A percentile compares a stretch with the other conserved stretches of the same genome.
These are phyloP conservation scores for Macrolepiota fuliginosa DNA, from an alignment of 768 basidiomycete species.

Conservation along the genomic window DNA sequence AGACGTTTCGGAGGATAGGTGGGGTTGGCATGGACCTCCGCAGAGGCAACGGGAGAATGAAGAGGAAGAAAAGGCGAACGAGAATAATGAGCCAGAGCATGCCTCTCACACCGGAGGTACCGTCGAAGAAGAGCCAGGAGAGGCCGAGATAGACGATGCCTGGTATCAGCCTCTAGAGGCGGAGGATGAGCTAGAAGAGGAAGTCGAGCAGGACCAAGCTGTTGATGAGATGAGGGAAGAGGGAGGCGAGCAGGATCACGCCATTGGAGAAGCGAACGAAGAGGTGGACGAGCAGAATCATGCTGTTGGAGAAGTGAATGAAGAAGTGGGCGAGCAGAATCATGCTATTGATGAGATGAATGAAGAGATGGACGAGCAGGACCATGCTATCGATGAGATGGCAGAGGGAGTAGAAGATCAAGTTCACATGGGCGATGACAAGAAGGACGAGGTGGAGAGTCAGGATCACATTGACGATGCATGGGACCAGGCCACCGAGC, in stretches of 20 bases:
- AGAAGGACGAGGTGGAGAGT: too few relatives aligned
- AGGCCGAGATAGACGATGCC: background rate
- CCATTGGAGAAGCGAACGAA: too few relatives aligned
- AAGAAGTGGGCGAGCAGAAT: background rate
- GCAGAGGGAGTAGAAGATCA: too few relatives aligned
- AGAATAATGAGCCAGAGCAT: background rate
- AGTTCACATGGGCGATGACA: too few relatives aligned
- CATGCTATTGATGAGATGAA: background rate
- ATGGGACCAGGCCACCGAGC: background rate
- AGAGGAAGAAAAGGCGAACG: background rate
- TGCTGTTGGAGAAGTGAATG: background rate
- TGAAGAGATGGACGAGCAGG: background rate
- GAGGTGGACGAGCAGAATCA: too few relatives aligned
- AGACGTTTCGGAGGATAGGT: background rate
- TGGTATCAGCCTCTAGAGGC: background rate
- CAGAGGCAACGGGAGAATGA: background rate
- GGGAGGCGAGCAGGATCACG: too few relatives aligned
- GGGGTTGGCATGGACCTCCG: slow-evolving; percentile 7
- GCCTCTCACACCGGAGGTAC: background rate
- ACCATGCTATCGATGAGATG: background rate
- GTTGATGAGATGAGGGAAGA: too few relatives aligned
- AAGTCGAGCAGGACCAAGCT: background rate
- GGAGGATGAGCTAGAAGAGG: background rate
- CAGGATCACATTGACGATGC: background rate
- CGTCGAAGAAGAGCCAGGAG: background rate